These are phyloP conservation scores for Yamadazyma takamatsuzukensis DNA, from an alignment of 805 yeast genomes.

Conservation along the genomic window DNA sequence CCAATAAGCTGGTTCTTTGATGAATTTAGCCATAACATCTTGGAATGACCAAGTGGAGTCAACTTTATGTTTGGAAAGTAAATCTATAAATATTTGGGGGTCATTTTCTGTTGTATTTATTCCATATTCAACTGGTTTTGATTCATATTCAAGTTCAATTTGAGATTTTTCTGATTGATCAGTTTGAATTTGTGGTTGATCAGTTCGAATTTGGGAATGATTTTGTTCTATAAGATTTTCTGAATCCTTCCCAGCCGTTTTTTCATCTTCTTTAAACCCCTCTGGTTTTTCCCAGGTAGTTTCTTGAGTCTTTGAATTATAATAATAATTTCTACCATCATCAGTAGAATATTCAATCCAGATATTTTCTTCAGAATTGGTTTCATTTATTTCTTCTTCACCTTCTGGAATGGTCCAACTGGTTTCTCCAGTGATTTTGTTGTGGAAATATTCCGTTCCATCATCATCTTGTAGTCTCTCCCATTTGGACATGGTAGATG, in stretches of 20 bases:
- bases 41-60: slow-evolving; percentile 77
- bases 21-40: slow-evolving; percentile 55
- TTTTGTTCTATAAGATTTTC: too few relatives aligned
- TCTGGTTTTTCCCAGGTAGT: slow-evolving; percentile 82
- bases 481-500: slow-evolving; percentile 59
- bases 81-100: slow-evolving; percentile 42
- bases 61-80: slow-evolving; percentile 55
- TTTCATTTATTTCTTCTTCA: slow-evolving; percentile 3
- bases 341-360: slow-evolving; percentile 49
- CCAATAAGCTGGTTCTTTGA: slow-evolving; percentile 67
- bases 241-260: slow-evolving; percentile 2
- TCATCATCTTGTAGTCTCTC: slow-evolving; percentile 57
- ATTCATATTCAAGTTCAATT: slow-evolving; percentile 1
- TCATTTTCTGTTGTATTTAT: slow-evolving; percentile 24
- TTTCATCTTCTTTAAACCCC: slow-evolving; percentile 26
- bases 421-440: slow-evolving; percentile 60
- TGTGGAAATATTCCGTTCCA: slow-evolving; percentile 71
- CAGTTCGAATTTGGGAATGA: too few relatives aligned
- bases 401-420: slow-evolving; percentile 80
- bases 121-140: slow-evolving; percentile 1
- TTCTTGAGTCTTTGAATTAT: slow-evolving; percentile 57
- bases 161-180: slow-evolving; percentile 2
- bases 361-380: too few relatives aligned
- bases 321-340: slow-evolving; percentile 64
- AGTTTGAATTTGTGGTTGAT: background rate